Evolutionary conservation across 306 rosid species (phyloP).

Genomic region (Luffa acutangula): DNA sequence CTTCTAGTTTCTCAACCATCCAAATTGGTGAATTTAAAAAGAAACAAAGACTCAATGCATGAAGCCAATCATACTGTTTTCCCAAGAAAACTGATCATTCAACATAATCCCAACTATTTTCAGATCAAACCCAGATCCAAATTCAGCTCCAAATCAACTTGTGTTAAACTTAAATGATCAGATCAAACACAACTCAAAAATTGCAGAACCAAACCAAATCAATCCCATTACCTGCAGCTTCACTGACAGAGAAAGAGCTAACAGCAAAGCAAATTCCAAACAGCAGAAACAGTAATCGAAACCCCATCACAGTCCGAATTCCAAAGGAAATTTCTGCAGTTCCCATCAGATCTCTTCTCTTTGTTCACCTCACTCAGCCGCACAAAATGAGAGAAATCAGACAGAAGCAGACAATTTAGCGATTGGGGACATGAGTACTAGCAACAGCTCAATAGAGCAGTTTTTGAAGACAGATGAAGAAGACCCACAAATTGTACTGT

Average conservation of each 20-base stretch:
- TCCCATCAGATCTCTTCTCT: conserved; percentile 31
- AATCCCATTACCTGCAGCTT: conserved; percentile 59
- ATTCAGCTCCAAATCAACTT: conserved; percentile 6
- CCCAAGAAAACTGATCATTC: neutral
- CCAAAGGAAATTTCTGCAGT: conserved; percentile 12
- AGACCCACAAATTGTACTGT: conserved; percentile 32
- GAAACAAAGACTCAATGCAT: neutral
- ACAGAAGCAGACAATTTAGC: conserved; percentile 13
- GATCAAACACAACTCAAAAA: conserved; percentile 9
- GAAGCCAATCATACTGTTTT: neutral
- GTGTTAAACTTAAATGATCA: neutral
- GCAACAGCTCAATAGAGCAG: conserved; percentile 15
- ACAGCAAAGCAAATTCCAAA: conserved; percentile 33
- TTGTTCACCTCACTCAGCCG: conserved; percentile 18
- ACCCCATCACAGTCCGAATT: conserved; percentile 35
- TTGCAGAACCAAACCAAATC: conserved; percentile 2
- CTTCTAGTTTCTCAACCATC: neutral
- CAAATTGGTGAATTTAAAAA: no score
- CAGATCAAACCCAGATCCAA: conserved; percentile 18
- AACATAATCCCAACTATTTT: neutral
- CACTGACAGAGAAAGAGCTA: conserved; percentile 30
- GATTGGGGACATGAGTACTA: conserved; percentile 9
- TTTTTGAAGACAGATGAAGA: conserved; percentile 23
- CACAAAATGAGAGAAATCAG: conserved; percentile 19
- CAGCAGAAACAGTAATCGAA: conserved; percentile 32